These are phyloP conservation scores for Podospora appendiculata DNA, from an alignment of 495 filamentous ascomycete species.

Conservation along the genomic window DNA sequence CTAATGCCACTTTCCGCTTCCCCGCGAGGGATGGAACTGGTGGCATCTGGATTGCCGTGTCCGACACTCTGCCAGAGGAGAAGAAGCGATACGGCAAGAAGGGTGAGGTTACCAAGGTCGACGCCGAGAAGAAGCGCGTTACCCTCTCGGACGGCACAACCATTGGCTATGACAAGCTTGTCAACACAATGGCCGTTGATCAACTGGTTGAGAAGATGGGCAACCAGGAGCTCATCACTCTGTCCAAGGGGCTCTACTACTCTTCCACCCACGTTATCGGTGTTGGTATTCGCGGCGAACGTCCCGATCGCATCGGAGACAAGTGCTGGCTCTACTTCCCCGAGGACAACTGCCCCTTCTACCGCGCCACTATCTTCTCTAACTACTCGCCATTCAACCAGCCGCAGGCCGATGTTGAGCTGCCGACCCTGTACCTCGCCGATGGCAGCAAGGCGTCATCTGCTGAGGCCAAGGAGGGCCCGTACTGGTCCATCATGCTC, in stretches of 20 bases:
- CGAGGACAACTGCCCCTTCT: constrained; percentile 98
- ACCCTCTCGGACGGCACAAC: constrained; percentile 78
- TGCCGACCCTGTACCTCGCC: constrained; percentile 78
- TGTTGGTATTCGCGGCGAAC: constrained; percentile 83
- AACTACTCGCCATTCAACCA: constrained; percentile 99
- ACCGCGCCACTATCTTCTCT: constrained; percentile 99
- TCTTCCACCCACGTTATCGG: constrained; percentile 96
- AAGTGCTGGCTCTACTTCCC: constrained; percentile 99
- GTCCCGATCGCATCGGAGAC: constrained; percentile 95
- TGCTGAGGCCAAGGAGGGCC: constrained; percentile 66
- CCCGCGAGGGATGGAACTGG: constrained; percentile 91
- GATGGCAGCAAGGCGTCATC: constrained; percentile 70
- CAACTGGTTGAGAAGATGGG: constrained; percentile 79
- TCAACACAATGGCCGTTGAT: constrained; percentile 97
- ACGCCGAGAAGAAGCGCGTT: constrained; percentile 75
- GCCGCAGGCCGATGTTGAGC: constrained; percentile 70
- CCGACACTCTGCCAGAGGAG: constrained; percentile 84
- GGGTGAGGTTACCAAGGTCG: constrained; percentile 75
- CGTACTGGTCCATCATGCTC: constrained; percentile 99
- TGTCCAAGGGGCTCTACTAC: constrained; percentile 93
- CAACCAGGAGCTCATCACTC: constrained; percentile 69
- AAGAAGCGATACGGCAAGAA: constrained; percentile 85
- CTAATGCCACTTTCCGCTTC: constrained; percentile 98
- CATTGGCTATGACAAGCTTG: constrained; percentile 84
- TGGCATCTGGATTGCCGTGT: constrained; percentile 98